Conservation (phyloP, 352 stramenopile species). For the Bremia lactucae region DNA sequence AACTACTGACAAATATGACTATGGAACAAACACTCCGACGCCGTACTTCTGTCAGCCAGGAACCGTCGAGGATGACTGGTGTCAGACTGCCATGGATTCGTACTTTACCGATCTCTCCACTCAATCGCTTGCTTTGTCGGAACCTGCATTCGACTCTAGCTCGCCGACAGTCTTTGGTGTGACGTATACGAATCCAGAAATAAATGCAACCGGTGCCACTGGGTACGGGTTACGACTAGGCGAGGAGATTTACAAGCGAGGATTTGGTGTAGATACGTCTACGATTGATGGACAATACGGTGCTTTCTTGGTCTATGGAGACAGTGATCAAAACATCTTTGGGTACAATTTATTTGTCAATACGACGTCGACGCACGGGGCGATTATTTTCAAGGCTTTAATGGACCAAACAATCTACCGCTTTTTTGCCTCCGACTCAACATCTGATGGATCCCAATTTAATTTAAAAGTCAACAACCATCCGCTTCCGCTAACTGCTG, state of each 20-base stretch:
- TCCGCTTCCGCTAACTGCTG: constrained; percentile 35
- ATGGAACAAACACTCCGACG: constrained; percentile 24
- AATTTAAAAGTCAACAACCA: constrained; percentile 44
- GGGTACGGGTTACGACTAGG: constrained; percentile 36
- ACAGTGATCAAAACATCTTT: constrained; percentile 30
- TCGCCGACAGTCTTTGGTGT: constrained; percentile 47
- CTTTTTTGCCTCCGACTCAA: constrained; percentile 31
- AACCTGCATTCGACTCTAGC: constrained; percentile 22
- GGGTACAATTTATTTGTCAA: constrained; percentile 65
- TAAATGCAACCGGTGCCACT: constrained; percentile 36
- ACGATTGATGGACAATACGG: constrained; percentile 32
- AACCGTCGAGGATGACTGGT: constrained; percentile 23
- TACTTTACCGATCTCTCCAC: constrained; percentile 30
- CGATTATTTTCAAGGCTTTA: constrained; percentile 51
- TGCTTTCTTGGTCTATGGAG: constrained; percentile 38
- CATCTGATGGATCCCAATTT: constrained; percentile 9
- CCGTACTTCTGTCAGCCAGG: constrained; percentile 33
- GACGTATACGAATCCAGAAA: constrained; percentile 33
- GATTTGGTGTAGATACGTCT: constrained; percentile 18
- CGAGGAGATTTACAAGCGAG: constrained; percentile 39
- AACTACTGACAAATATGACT: constrained; percentile 13
- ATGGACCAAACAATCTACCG: constrained; percentile 53
- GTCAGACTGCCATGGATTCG: constrained; percentile 23
- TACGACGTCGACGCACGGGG: constrained; percentile 39
- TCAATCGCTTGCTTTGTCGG: constrained; percentile 12